phyloP scores from a whole-genome alignment of 73 alveolate genomes.

The Paramecium sexaurelia region DNA sequence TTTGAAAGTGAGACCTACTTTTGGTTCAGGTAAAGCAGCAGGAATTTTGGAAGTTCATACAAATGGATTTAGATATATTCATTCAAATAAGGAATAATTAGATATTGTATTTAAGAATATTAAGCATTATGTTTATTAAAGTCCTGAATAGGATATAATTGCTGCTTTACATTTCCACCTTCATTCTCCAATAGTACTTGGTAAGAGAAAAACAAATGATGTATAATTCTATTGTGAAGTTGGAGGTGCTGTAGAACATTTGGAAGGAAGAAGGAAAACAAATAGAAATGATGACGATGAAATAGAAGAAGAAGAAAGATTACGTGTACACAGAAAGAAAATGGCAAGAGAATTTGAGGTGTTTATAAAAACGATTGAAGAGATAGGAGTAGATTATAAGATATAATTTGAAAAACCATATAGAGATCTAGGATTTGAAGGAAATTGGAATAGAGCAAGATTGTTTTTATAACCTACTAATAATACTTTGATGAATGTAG shows the following conservation, averaged over 20 bases:
- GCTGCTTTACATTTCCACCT: constrained; percentile 94
- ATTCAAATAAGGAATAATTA: constrained; percentile 84
- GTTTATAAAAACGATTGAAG: constrained; percentile 82
- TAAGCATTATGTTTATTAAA: constrained; percentile 92
- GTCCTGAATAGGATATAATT: constrained; percentile 91
- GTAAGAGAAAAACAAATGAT: constrained; percentile 86
- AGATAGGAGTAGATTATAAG: constrained; percentile 63
- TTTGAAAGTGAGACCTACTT: constrained; percentile 84
- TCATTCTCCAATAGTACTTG: constrained; percentile 85
- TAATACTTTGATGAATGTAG: constrained; percentile 85
- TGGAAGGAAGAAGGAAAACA: constrained; percentile 79
- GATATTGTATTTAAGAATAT: constrained; percentile 90
- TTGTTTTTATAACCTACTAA: constrained; percentile 88
- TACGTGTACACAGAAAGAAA: constrained; percentile 80
- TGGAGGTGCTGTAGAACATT: constrained; percentile 93
- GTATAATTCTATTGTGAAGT: constrained; percentile 93
- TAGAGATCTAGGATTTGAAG: constrained; percentile 87
- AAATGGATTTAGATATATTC: constrained; percentile 92
- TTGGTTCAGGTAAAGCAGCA: constrained; percentile 83
- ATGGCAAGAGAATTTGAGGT: constrained; percentile 85
- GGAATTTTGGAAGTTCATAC: constrained; percentile 92
- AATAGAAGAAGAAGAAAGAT: constrained; percentile 94
- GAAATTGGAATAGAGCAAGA: constrained; percentile 89
- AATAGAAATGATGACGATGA: constrained; percentile 91
- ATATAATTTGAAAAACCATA: constrained; percentile 87